Evolutionary conservation across 345 rosid species (phyloP).

Genomic region (Limnanthes douglasii): DNA sequence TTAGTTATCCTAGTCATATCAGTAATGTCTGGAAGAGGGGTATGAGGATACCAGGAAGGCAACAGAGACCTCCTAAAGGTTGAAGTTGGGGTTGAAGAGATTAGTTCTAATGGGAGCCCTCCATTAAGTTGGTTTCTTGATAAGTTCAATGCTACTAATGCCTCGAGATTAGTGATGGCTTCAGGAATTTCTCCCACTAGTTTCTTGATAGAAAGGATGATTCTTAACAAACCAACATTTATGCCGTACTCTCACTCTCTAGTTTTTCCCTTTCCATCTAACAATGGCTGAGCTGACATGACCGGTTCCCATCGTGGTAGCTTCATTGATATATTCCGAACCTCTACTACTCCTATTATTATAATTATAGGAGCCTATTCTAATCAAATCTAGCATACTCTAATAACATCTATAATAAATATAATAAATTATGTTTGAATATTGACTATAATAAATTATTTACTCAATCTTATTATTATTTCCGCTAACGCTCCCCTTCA

Average conservation of each 20-base stretch:
- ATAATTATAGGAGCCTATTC: too few relatives aligned
- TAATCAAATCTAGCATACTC: too few relatives aligned
- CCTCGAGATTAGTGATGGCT: constrained; percentile 8
- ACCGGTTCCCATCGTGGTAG: neutral
- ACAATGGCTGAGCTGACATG: constrained; percentile 7
- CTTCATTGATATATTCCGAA: neutral
- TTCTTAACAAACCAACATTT: neutral
- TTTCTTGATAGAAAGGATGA: constrained; percentile 10
- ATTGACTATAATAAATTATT: too few relatives aligned
- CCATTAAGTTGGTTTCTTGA: constrained; percentile 6
- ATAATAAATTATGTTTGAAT: too few relatives aligned
- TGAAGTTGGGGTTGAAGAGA: too few relatives aligned
- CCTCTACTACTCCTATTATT: too few relatives aligned
- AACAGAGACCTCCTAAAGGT: too few relatives aligned
- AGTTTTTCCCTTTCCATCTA: constrained; percentile 17
- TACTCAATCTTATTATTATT: too few relatives aligned
- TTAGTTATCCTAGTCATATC: constrained; percentile 23
- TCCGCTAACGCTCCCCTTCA: too few relatives aligned
- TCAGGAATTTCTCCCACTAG: constrained; percentile 18
- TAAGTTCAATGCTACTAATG: constrained; percentile 5
- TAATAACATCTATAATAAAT: too few relatives aligned
- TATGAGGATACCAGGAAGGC: too few relatives aligned
- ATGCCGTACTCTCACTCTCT: neutral
- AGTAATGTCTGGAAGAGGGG: too few relatives aligned
- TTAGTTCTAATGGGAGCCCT: constrained; percentile 8